A percentile compares a stretch with the other conserved stretches of the same genome.
Evolutionary conservation across 345 rosid genomes (phyloP).

Genomic region (Moricandia arvensis): DNA sequence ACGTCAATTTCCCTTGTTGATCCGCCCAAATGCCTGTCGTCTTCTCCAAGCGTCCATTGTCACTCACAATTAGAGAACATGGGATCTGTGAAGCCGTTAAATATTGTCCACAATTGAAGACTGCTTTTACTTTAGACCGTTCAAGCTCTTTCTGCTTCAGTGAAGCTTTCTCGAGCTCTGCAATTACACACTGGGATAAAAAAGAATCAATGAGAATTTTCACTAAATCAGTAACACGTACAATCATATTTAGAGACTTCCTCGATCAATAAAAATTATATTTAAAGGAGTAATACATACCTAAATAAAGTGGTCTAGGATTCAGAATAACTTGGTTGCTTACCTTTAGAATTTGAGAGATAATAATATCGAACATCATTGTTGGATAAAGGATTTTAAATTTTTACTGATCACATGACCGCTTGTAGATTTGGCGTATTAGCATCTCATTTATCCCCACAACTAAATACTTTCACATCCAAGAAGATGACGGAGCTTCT

Average conservation of each 20-base stretch:
- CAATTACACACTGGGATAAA: not conserved
- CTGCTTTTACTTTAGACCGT: not conserved
- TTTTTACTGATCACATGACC: not conserved
- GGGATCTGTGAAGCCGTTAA: not conserved
- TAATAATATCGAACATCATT: not conserved
- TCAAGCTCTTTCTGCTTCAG: not conserved
- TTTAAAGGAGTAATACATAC: not conserved
- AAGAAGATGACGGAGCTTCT: not conserved
- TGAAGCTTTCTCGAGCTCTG: not conserved
- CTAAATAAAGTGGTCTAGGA: not conserved
- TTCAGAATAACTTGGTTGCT: not conserved
- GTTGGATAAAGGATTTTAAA: not conserved
- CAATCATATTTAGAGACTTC: not conserved
- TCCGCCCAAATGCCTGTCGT: not conserved
- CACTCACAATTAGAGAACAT: not conserved
- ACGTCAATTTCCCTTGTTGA: not conserved
- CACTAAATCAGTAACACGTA: not conserved
- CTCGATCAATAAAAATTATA: not conserved
- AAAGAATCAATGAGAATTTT: not conserved
- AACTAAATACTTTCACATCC: not conserved
- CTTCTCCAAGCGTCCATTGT: not conserved
- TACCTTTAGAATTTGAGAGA: not conserved
- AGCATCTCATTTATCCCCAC: not conserved
- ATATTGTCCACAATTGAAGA: not conserved
- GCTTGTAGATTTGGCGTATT: not conserved